phyloP scores from a whole-genome alignment of 768 basidiomycete genomes.

The Mycena galopus region DNA sequence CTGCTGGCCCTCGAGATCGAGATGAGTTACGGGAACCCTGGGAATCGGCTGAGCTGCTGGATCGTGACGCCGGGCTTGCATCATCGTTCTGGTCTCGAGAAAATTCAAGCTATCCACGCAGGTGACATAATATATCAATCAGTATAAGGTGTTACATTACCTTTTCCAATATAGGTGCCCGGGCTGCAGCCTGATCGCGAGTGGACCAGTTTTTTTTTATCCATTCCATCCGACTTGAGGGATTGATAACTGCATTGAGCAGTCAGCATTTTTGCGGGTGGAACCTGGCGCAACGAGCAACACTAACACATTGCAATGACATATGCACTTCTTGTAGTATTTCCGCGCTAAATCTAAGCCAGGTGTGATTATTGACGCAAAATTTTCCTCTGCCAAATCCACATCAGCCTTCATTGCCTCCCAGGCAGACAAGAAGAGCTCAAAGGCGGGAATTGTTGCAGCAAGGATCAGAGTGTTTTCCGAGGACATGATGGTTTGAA shows the following conservation, averaged over 20 bases:
- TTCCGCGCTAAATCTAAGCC: not conserved
- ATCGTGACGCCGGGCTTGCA: constrained; percentile 1
- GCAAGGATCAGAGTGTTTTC: not conserved
- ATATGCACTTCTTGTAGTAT: constrained; percentile 9
- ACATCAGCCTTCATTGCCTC: no score
- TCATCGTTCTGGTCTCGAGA: constrained; percentile 2
- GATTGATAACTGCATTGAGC: not conserved
- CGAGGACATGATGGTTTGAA: not conserved
- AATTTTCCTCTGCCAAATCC: no score
- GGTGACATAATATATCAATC: no score
- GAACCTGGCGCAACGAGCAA: not conserved
- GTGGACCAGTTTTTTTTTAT: not conserved
- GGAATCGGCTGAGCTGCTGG: constrained; percentile 3
- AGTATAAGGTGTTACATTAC: no score
- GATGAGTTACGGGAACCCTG: constrained; percentile 14
- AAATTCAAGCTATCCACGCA: no score
- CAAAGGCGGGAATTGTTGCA: not conserved
- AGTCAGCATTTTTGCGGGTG: not conserved
- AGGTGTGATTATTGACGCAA: not conserved
- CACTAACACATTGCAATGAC: constrained; percentile 10
- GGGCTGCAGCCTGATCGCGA: no score
- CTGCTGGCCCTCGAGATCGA: constrained; percentile 12
- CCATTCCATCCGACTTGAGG: constrained; percentile 9
- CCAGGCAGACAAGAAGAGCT: not conserved
- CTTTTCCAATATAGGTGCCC: no score